Evolutionary conservation across 2,329 filamentous ascomycete species (phyloP), one percentile per base, ranked within the genome.

Genomic region (Fusarium penzigii): DNA sequence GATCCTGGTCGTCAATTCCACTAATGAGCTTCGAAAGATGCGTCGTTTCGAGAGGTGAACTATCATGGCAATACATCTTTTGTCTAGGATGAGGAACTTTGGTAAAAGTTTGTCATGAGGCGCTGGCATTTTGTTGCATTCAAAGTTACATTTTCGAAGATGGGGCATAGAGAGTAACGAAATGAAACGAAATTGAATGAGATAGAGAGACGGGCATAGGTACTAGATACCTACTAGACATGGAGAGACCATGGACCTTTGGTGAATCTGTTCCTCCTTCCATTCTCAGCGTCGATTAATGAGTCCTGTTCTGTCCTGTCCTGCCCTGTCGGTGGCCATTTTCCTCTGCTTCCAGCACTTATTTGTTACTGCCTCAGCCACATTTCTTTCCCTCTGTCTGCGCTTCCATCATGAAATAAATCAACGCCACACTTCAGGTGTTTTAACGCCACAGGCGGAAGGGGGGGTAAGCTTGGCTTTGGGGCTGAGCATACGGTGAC

Each of bases 401-500:
- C 7, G 20, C 20, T 25, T 25, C 20, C 32, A 5, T 14, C 39
- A 40, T 40, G 39, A 40, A 7, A 39, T 14, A n/a, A n/a, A n/a
- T n/a, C 39, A 8, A 40, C 39, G 39, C 39, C 39, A 17, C 11
- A 16, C 8, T 20, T 17, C 56, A 49, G 43, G 13, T 11, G 14
- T 17, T 13, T 29, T 5, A 12, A 16, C 52, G 29, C 38, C 40
- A 39, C 56, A 36, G 14, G 7, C 6, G 12, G n/a, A 17, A 14
- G 39, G 17, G 14, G 14, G 14, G 34, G 49, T 29, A 52, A 56
- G 48, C 57, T 59, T 57, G 53, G 57, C 51, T 57, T 29, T 29
- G 48, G 48, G 57, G 57, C 57, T 61, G 54, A 61, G 57, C 46
- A 46, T 39, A 39, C 8, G 54, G 57, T 60, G 57, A 60, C 57